A percentile compares a stretch with the other conserved stretches of the same genome.
These are phyloP conservation scores for Aureobasidium leucospermi DNA, from an alignment of 2,329 filamentous ascomycete species.

Conservation along the genomic window DNA sequence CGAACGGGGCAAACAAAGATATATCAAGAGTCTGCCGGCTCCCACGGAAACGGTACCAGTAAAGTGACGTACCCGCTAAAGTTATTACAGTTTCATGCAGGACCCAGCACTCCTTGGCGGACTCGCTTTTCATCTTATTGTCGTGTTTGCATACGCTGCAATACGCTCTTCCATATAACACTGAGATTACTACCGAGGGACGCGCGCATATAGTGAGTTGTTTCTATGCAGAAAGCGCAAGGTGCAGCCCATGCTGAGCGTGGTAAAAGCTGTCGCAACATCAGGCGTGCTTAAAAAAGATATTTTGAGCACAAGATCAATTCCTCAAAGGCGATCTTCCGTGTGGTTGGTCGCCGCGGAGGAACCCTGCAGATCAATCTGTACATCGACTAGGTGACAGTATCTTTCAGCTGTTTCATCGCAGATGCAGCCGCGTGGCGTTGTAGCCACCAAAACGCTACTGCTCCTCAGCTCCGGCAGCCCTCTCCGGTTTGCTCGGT, in stretches of 20 bases:
- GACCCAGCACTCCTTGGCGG: constrained; percentile 3
- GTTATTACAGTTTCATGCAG: constrained; percentile 10
- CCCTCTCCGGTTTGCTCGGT: not conserved
- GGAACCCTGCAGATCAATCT: not conserved
- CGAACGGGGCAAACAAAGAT: not conserved
- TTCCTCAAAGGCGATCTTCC: not conserved
- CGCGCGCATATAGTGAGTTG: not conserved
- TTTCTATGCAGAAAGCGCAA: not conserved
- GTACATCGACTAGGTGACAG: not conserved
- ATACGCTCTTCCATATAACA: not conserved
- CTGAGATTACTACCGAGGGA: not conserved
- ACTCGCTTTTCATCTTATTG: not conserved
- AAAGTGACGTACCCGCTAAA: constrained; percentile 2
- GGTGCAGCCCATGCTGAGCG: too few species aligned
- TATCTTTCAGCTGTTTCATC: not conserved
- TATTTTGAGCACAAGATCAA: not conserved
- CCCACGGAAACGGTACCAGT: constrained; percentile 6
- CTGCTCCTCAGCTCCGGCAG: not conserved
- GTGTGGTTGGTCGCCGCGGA: not conserved
- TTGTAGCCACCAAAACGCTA: not conserved
- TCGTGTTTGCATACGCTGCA: not conserved
- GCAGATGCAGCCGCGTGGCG: not conserved
- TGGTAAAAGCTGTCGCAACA: not conserved
- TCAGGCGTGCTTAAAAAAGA: not conserved
- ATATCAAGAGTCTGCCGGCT: constrained; percentile 3